phyloP scores from a whole-genome alignment of 805 yeast species.

The Saccharomycopsis olivae region DNA sequence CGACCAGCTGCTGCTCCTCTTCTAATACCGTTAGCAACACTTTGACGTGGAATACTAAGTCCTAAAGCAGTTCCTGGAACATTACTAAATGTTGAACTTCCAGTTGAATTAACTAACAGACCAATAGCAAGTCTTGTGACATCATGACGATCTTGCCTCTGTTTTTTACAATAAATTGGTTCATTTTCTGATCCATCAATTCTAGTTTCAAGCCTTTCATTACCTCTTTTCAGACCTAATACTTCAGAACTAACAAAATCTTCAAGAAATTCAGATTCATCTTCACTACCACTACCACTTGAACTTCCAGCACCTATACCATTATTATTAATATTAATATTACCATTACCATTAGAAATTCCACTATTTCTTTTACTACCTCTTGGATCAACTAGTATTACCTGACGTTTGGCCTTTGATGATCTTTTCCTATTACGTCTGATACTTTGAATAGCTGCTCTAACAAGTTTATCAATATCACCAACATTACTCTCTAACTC shows the following conservation, averaged over 20 bases:
- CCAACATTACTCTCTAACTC: conserved; percentile 44
- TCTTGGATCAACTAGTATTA: not conserved
- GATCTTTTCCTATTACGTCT: conserved; percentile 76
- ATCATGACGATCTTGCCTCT: conserved; percentile 4
- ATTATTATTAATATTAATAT: too few relatives aligned
- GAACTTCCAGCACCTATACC: too few relatives aligned
- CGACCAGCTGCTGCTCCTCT: not conserved
- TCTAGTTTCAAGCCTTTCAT: too few relatives aligned
- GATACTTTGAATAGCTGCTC: conserved; percentile 91
- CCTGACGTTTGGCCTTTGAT: too few relatives aligned
- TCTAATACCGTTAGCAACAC: not conserved
- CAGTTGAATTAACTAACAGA: conserved; percentile 9
- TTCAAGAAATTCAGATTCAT: conserved; percentile 2
- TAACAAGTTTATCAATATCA: conserved; percentile 82
- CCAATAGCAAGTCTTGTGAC: conserved; percentile 9
- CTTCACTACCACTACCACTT: not conserved
- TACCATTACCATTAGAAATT: not conserved
- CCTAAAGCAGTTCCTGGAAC: not conserved
- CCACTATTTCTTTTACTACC: not conserved
- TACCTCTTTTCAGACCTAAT: too few relatives aligned
- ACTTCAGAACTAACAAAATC: conserved; percentile 9
- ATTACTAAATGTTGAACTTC: too few relatives aligned
- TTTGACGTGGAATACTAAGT: conserved; percentile 1
- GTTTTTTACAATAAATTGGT: conserved; percentile 6
- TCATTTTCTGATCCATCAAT: not conserved